Evolutionary conservation across 208 protist species (phyloP).

Genomic region (Trypanosoma vivax): DNA sequence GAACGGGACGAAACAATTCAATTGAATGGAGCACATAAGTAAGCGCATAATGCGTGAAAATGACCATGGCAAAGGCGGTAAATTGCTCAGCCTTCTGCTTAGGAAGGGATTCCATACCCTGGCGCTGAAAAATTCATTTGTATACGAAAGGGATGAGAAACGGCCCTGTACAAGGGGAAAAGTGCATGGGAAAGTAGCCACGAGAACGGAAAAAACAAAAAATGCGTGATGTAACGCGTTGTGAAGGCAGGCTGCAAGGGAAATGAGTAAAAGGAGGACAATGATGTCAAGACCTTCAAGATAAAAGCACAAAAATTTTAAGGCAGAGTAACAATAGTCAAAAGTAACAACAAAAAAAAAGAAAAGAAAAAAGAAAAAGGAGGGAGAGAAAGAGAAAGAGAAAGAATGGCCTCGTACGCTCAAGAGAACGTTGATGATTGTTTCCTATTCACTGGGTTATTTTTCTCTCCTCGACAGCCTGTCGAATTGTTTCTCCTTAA

Average conservation of each 20-base stretch:
- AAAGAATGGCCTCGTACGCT: constrained; percentile 1
- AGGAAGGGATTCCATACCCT: no score
- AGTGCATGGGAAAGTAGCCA: neutral
- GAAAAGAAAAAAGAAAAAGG: constrained; percentile 4
- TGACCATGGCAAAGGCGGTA: no score
- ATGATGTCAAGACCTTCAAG: no score
- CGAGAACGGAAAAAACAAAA: neutral
- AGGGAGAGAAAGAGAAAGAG: constrained; percentile 8
- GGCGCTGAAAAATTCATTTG: no score
- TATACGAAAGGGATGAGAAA: no score
- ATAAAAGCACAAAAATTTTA: neutral
- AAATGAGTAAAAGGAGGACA: neutral
- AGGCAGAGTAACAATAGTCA: neutral
- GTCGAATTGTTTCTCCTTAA: neutral
- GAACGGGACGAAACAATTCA: no score
- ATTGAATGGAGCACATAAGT: no score
- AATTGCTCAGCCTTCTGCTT: no score
- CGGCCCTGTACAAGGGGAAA: no score
- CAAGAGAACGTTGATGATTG: neutral
- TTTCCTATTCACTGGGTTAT: neutral
- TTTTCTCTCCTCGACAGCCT: neutral
- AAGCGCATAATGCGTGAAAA: no score
- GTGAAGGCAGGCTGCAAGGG: neutral
- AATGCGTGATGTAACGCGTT: no score
- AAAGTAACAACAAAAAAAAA: neutral